Conservation (phyloP, 2,329 filamentous ascomycete genomes). For the Nigrospora oryzae region DNA sequence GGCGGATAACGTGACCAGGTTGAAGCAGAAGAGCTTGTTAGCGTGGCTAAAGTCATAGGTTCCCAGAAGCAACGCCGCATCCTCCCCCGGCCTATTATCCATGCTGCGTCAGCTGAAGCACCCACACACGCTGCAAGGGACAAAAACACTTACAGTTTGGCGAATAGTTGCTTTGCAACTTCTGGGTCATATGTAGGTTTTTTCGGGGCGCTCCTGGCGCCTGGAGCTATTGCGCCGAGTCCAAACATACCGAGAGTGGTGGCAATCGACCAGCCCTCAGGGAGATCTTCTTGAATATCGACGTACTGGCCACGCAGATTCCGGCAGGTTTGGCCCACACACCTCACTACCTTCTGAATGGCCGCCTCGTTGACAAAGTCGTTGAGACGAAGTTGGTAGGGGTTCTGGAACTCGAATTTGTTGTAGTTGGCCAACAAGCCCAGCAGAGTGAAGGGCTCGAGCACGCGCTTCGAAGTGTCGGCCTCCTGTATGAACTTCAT, state of each 20-base stretch:
- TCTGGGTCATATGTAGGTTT: slow-evolving; percentile 62
- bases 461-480: slow-evolving; percentile 51
- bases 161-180: slow-evolving; percentile 74
- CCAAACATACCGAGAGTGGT: slow-evolving; percentile 79
- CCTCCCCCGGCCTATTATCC: slow-evolving; percentile 58
- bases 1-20: slow-evolving; percentile 58
- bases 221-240: slow-evolving; percentile 65
- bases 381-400: slow-evolving; percentile 82
- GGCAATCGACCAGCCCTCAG: slow-evolving; percentile 80
- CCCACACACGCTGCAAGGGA: not conserved
- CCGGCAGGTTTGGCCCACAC: slow-evolving; percentile 65
- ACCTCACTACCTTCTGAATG: slow-evolving; percentile 73
- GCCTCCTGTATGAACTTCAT: slow-evolving; percentile 91
- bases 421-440: slow-evolving; percentile 95
- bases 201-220: slow-evolving; percentile 50
- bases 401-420: slow-evolving; percentile 98
- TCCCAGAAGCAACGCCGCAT: slow-evolving; percentile 72
- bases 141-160: slow-evolving; percentile 54
- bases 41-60: slow-evolving; percentile 90
- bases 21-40: slow-evolving; percentile 92
- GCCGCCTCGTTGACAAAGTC: slow-evolving; percentile 91
- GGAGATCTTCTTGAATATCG: slow-evolving; percentile 79
- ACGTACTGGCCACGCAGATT: slow-evolving; percentile 68
- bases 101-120: slow-evolving; percentile 7
- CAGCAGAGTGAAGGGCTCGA: slow-evolving; percentile 73